Evolutionary conservation across 495 filamentous ascomycete genomes (phyloP).

Genomic region (Penicillium waksmanii): DNA sequence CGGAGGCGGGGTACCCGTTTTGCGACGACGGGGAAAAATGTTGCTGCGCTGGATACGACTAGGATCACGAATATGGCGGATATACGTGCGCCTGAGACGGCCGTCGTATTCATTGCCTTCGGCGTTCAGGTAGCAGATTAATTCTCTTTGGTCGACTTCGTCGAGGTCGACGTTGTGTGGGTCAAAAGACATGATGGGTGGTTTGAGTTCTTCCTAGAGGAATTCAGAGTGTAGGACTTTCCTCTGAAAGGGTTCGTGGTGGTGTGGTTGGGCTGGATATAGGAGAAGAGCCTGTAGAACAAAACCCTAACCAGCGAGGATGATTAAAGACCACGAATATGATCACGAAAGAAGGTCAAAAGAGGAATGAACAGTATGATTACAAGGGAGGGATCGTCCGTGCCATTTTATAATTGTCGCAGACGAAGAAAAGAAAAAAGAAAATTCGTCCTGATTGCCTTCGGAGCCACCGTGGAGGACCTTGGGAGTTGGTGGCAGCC

Average conservation of each 20-base stretch:
- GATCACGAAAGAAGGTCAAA: neutral
- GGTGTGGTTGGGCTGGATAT: no score
- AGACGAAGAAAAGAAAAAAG: neutral
- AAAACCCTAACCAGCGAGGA: neutral
- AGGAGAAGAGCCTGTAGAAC: neutral
- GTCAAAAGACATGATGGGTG: constrained; percentile 37
- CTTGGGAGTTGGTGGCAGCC: constrained; percentile 29
- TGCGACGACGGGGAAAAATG: constrained; percentile 69
- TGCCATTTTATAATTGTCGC: constrained; percentile 26
- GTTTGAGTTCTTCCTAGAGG: neutral
- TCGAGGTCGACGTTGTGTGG: constrained; percentile 44
- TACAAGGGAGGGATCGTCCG: constrained; percentile 10
- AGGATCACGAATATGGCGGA: constrained; percentile 52
- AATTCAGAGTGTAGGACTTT: neutral
- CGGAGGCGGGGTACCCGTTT: constrained; percentile 55
- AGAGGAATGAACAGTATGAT: constrained; percentile 1
- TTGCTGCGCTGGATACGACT: constrained; percentile 42
- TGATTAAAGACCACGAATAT: neutral
- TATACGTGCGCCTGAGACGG: constrained; percentile 43
- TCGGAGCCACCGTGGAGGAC: constrained; percentile 29
- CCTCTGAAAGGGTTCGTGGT: neutral
- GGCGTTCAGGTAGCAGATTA: constrained; percentile 43
- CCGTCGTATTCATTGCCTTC: constrained; percentile 49
- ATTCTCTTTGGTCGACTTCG: constrained; percentile 34
- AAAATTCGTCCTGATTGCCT: constrained; percentile 1